phyloP scores from a whole-genome alignment of 1,139 yeast species.

The Candida pseudoviswanathii region DNA sequence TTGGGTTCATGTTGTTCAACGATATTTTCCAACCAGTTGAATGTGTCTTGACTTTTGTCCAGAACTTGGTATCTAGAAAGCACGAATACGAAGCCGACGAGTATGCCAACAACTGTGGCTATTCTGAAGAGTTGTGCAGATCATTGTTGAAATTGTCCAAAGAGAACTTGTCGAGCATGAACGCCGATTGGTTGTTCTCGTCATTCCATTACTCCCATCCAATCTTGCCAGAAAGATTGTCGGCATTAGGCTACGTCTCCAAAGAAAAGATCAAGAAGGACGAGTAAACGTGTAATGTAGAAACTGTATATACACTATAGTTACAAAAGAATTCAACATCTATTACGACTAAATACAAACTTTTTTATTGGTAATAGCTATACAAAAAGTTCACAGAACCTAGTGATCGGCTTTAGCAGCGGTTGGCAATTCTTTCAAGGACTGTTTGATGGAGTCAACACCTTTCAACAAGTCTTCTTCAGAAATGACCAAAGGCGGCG shows the following conservation, averaged over 20 bases:
- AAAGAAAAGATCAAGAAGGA: conserved; percentile 41
- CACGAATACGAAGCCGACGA: conserved; percentile 93
- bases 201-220: conserved; percentile 93
- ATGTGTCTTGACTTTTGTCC: conserved; percentile 62
- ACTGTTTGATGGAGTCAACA: conserved; percentile 65
- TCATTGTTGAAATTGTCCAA: conserved; percentile 76
- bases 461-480: conserved; percentile 86
- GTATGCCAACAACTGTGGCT: conserved; percentile 76
- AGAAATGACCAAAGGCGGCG: conserved; percentile 92
- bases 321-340: background rate
- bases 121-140: conserved; percentile 63
- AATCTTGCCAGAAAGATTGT: conserved; percentile 81
- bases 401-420: conserved; percentile 49
- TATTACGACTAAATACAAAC: background rate
- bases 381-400: conserved; percentile 2
- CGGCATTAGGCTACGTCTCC: conserved; percentile 61
- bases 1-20: conserved; percentile 76
- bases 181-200: conserved; percentile 87
- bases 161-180: conserved; percentile 80
- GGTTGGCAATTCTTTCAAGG: conserved; percentile 60
- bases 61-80: conserved; percentile 74
- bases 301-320: background rate
- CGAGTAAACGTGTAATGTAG: conserved; percentile 41
- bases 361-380: background rate
- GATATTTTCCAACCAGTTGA: conserved; percentile 81